Evolutionary conservation across 192 early-diverging fungal genomes (phyloP).

Genomic region (Polychytrium aggregatum): DNA sequence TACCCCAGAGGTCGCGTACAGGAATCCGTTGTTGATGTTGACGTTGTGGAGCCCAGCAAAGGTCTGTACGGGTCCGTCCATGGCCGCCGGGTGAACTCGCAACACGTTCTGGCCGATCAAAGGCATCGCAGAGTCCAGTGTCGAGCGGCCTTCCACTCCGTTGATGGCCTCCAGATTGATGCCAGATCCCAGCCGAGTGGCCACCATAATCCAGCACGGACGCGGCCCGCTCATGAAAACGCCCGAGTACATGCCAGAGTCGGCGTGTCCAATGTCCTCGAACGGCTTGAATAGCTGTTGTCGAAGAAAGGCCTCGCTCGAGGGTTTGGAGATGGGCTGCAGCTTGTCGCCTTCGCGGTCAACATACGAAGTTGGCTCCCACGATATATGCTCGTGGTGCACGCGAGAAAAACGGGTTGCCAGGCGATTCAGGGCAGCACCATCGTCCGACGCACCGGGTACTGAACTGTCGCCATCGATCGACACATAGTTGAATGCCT

Average conservation of each 20-base stretch:
- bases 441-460: neutral
- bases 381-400: conserved; percentile 48
- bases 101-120: conserved; percentile 41
- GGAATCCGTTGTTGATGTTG: conserved; percentile 66
- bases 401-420: conserved; percentile 57
- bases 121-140: conserved; percentile 10
- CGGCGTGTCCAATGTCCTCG: conserved; percentile 12
- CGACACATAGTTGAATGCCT: conserved; percentile 40
- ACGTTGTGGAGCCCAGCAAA: conserved; percentile 71
- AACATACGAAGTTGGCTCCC: conserved; percentile 26
- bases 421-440: conserved; percentile 30
- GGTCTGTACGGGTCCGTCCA: conserved; percentile 50
- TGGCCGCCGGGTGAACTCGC: conserved; percentile 61
- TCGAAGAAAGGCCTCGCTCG: conserved; percentile 18
- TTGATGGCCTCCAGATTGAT: conserved; percentile 15
- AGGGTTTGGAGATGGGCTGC: conserved; percentile 3
- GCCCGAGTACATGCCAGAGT: conserved; percentile 39
- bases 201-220: conserved; percentile 64
- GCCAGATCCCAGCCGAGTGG: conserved; percentile 7
- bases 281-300: conserved; percentile 26
- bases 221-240: conserved; percentile 60
- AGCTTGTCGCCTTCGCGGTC: conserved; percentile 35
- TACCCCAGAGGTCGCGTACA: conserved; percentile 60
- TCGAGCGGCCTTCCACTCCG: conserved; percentile 7
- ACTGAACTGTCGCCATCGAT: conserved; percentile 1